Evolutionary conservation across 306 rosid genomes (phyloP), one percentile per base, ranked within the genome.

Genomic region (Ormosia emarginata): DNA sequence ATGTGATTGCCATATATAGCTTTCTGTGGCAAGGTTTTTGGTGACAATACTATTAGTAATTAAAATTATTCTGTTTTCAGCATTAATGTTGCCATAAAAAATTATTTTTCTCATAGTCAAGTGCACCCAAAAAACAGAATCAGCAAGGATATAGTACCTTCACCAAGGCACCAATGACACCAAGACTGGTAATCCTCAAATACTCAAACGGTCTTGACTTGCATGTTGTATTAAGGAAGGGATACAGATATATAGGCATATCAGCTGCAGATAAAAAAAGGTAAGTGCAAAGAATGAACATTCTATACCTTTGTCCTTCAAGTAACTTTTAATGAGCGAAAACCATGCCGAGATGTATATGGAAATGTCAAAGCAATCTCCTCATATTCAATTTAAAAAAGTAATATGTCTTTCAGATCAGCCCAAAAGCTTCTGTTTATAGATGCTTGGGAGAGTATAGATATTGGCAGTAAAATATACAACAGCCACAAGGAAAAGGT

Each of bases 161-260:
- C 89, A 90, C 98, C 77, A 92, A 79, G 74, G 98, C 98, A 67
- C 93, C 96, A 73, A 94, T 91, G 81, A 94, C 96, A 77, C 98
- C 98, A 62, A 94, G 89, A 86, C 94, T 91, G 62, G 97, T 90
- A 40, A 94, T 91, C 82, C 98, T 90, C 89, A 94, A 85, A 87
- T 85, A 86, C 85, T 94, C 98, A 46, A 90, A 94, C 4, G 93
- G 97, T 79, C 90, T 81, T 43, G 93, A 88, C 91, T 86, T 90
- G 88, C 90, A 85, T 46, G 94, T 91, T 41, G 97, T 90, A 79
- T 87, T 90, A 14, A 94, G 97, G 79, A 92, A 90, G 77, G 98
- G 98, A 82, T 94, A 90, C 65, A 94, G 79, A 89, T 94, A 94
- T 37, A 91, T 79, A 6, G 93, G 92, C 71, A 94, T 90, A 77